Percentiles rank a stretch among this genome's conserved stretches.
Conservation (phyloP, 2,329 filamentous ascomycete genomes). For the Pseudocercospora cruenta region DNA sequence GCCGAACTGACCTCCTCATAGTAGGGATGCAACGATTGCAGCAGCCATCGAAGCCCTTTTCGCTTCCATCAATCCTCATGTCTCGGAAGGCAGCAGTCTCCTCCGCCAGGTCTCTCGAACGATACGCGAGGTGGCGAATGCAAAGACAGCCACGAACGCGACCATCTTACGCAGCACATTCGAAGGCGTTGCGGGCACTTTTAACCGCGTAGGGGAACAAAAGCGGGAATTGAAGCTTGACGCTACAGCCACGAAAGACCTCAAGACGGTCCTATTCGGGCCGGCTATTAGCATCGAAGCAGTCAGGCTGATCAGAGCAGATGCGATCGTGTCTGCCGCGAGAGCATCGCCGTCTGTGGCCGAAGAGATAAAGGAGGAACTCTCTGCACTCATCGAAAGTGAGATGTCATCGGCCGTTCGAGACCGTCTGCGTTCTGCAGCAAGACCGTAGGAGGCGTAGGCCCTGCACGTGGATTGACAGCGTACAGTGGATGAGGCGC, state of each 20-base stretch:
- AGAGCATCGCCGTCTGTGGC: constrained; percentile 23
- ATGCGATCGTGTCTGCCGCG: constrained; percentile 32
- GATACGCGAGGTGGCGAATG: constrained; percentile 25
- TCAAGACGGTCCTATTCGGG: constrained; percentile 34
- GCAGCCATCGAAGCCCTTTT: constrained; percentile 37
- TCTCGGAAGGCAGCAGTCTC: constrained; percentile 24
- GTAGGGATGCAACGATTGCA: constrained; percentile 32
- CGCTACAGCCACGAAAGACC: constrained; percentile 15
- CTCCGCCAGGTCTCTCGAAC: constrained; percentile 22
- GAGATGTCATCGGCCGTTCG: constrained; percentile 32
- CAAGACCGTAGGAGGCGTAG: neutral
- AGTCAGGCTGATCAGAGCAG: constrained; percentile 34
- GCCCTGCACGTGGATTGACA: constrained; percentile 12
- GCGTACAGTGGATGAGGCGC: neutral
- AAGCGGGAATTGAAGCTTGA: constrained; percentile 15
- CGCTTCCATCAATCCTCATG: constrained; percentile 36
- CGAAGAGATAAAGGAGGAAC: constrained; percentile 22
- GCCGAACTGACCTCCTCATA: constrained; percentile 19
- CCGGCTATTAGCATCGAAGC: constrained; percentile 34
- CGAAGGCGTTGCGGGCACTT: constrained; percentile 26
- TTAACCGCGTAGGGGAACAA: constrained; percentile 17
- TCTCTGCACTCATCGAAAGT: constrained; percentile 24
- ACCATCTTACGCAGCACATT: constrained; percentile 31
- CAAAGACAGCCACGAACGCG: constrained; percentile 21
- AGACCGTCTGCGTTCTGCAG: constrained; percentile 19